Conservation (phyloP, 164 flowering plant genomes). For the Brasenia schreberi region DNA sequence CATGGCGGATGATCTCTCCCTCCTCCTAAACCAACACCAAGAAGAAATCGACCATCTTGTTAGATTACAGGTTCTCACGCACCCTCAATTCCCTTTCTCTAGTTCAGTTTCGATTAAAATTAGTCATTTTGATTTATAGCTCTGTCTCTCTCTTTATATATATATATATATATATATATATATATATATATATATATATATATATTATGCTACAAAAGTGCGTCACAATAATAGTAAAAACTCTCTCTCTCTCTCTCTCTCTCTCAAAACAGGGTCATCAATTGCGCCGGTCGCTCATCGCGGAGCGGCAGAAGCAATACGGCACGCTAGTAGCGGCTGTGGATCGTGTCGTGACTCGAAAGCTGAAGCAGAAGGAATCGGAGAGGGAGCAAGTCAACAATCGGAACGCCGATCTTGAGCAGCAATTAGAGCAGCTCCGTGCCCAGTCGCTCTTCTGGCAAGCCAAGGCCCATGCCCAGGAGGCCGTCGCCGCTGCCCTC, state of each 20-base stretch:
- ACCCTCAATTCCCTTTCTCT: background rate
- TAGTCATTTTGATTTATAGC: too few relatives aligned
- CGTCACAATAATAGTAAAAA: too few relatives aligned
- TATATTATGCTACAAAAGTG: too few relatives aligned
- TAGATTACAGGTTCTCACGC: background rate
- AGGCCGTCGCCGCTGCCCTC: constrained; percentile 47
- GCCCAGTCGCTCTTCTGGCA: constrained; percentile 70
- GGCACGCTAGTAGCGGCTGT: constrained; percentile 51
- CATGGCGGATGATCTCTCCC: background rate
- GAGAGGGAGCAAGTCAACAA: constrained; percentile 52
- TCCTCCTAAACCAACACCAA: background rate
- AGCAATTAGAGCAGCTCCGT: constrained; percentile 30
- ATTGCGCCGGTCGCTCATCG: constrained; percentile 60
- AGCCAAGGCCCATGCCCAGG: constrained; percentile 55
- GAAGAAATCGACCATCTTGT: background rate
- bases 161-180: too few relatives aligned
- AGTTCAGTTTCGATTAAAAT: too few relatives aligned
- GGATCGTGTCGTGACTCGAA: constrained; percentile 39
- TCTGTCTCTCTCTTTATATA: background rate
- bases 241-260: background rate
- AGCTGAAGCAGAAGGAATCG: constrained; percentile 44
- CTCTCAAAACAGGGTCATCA: constrained; percentile 41
- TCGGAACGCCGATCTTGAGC: constrained; percentile 58
- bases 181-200: too few relatives aligned
- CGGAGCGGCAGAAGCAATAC: constrained; percentile 52